These are phyloP conservation scores for Borealophlyctis nickersoniae DNA, from an alignment of 192 early-diverging fungal genomes.

Conservation along the genomic window DNA sequence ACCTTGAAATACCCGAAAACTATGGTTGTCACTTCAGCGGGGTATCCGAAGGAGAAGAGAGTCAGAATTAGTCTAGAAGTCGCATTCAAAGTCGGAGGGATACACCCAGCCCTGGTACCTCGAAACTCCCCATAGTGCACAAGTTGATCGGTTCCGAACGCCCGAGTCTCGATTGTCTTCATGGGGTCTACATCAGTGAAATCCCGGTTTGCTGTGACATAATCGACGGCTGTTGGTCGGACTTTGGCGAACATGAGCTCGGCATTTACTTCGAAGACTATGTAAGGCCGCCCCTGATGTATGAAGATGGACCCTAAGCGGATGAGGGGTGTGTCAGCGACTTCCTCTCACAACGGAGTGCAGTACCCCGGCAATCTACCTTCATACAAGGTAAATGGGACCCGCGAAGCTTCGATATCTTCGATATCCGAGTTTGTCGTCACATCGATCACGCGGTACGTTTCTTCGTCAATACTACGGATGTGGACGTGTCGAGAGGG, in stretches of 20 bases:
- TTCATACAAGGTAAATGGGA: slow-evolving; percentile 58
- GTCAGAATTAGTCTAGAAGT: background rate
- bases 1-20: slow-evolving; percentile 62
- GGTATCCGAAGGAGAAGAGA: too few relatives aligned
- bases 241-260: slow-evolving; percentile 44
- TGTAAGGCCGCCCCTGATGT: slow-evolving; percentile 54
- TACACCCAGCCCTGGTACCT: background rate
- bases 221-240: slow-evolving; percentile 41
- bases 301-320: slow-evolving; percentile 58
- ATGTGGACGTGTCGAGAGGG: slow-evolving; percentile 47
- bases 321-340: background rate
- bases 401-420: slow-evolving; percentile 49
- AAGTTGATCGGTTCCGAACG: background rate
- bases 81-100: background rate
- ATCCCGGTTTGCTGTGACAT: slow-evolving; percentile 52
- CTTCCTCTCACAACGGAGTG: background rate
- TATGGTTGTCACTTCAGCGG: slow-evolving; percentile 44
- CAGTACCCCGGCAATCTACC: slow-evolving; percentile 23
- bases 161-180: slow-evolving; percentile 14
- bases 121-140: background rate
- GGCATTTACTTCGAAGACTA: slow-evolving; percentile 51
- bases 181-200: slow-evolving; percentile 53
- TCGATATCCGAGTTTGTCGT: slow-evolving; percentile 41
- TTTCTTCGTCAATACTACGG: slow-evolving; percentile 46
- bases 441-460: slow-evolving; percentile 51